Conservation (phyloP, 2,329 filamentous ascomycete species). For the Ilyonectria mors-panacis region DNA sequence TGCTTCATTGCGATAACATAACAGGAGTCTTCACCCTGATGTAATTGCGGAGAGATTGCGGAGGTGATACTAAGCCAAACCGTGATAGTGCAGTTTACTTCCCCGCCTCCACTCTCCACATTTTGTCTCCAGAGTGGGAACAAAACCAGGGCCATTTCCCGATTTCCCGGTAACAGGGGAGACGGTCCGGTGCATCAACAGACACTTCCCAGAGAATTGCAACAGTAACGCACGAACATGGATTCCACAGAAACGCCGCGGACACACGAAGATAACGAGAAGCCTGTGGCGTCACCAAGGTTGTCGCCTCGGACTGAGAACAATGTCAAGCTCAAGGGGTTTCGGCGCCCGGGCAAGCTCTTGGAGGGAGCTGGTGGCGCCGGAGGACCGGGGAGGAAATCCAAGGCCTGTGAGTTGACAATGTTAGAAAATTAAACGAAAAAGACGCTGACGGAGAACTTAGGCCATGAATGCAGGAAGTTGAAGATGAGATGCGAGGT, state of each 20-base stretch:
- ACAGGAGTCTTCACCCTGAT: background rate
- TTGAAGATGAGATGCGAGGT: conserved; percentile 37
- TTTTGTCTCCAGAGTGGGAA: background rate
- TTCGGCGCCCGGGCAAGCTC: conserved; percentile 11
- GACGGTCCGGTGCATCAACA: background rate
- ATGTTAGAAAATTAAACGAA: background rate
- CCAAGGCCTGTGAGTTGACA: conserved; percentile 32
- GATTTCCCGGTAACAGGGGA: conserved; percentile 25
- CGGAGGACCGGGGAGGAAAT: conserved; percentile 30
- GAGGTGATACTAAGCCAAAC: background rate
- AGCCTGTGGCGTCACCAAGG: background rate
- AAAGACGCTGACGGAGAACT: background rate
- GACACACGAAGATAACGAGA: background rate
- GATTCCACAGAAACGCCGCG: background rate
- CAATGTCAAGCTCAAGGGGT: conserved; percentile 15
- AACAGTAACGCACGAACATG: conserved; percentile 7
- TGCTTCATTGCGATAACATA: background rate
- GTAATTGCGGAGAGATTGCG: background rate
- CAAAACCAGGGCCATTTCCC: conserved; percentile 31
- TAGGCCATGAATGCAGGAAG: conserved; percentile 34
- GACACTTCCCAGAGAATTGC: background rate
- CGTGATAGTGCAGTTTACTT: background rate
- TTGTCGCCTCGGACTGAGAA: background rate
- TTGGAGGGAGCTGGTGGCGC: conserved; percentile 9
- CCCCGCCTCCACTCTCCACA: conserved; percentile 20